Evolutionary conservation across 176 grass and related monocot genomes (phyloP).

Genomic region (Thinopyrum elongatum): DNA sequence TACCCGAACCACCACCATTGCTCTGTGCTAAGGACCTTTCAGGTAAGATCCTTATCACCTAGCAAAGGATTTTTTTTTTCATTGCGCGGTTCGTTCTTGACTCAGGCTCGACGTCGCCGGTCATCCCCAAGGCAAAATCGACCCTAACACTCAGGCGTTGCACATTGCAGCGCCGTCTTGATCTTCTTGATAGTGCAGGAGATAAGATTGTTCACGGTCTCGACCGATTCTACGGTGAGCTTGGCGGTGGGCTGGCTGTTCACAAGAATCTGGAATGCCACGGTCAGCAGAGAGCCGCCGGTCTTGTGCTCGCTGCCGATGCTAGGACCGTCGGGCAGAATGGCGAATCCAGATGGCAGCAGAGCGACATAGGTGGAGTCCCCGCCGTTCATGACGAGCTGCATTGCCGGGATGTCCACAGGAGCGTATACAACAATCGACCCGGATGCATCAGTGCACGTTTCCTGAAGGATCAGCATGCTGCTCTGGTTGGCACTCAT

Average conservation of each 20-base stretch:
- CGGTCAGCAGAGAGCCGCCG: conserved; percentile 67
- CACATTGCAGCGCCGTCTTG: conserved; percentile 61
- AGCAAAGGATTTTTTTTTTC: conserved; percentile 79
- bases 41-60: conserved; percentile 65
- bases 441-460: conserved; percentile 83
- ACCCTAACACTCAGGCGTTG: conserved; percentile 24
- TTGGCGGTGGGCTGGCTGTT: conserved; percentile 96
- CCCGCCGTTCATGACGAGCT: conserved; percentile 93
- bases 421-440: conserved; percentile 98
- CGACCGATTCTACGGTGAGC: conserved; percentile 85
- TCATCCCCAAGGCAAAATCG: not conserved
- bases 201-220: conserved; percentile 89
- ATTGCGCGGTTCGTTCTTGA: conserved; percentile 98
- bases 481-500: conserved; percentile 86
- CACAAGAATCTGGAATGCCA: conserved; percentile 96
- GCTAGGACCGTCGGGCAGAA: conserved; percentile 68
- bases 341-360: conserved; percentile 90
- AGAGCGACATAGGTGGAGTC: conserved; percentile 92
- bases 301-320: conserved; percentile 20
- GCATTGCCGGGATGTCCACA: conserved; percentile 94
- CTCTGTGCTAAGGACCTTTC: conserved; percentile 50
- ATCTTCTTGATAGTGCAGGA: conserved; percentile 99
- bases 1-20: conserved; percentile 99
- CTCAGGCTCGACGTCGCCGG: conserved; percentile 37
- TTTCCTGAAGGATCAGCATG: conserved; percentile 98